Conservation (phyloP, 2,329 filamentous ascomycete species). For the Moelleriella libera region DNA sequence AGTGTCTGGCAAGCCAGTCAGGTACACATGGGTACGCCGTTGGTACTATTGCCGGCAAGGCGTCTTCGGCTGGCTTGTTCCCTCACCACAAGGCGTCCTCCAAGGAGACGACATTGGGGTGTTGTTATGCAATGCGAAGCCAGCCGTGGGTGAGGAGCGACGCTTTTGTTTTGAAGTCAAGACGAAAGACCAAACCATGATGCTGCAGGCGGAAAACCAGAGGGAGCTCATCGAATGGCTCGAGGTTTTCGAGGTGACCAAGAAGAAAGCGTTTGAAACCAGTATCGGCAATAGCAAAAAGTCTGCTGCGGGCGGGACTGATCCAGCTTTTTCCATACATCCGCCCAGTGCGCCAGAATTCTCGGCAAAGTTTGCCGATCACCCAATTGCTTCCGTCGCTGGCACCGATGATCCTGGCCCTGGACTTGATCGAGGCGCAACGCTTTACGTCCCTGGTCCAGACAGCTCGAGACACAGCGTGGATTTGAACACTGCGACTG, state of each 20-base stretch:
- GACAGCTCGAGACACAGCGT: constrained; percentile 55
- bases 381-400: constrained; percentile 32
- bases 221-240: constrained; percentile 89
- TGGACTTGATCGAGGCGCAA: constrained; percentile 44
- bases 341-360: constrained; percentile 83
- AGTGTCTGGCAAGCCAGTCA: constrained; percentile 72
- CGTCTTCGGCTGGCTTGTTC: constrained; percentile 88
- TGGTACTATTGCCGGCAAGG: constrained; percentile 97
- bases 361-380: constrained; percentile 63
- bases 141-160: constrained; percentile 81
- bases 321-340: constrained; percentile 83
- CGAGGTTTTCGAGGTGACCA: constrained; percentile 82
- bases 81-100: constrained; percentile 73
- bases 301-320: constrained; percentile 33
- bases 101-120: constrained; percentile 96
- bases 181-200: constrained; percentile 81
- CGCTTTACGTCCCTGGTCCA: constrained; percentile 46
- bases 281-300: constrained; percentile 39
- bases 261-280: constrained; percentile 77
- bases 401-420: constrained; percentile 33
- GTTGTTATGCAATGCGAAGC: constrained; percentile 81
- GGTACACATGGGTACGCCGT: constrained; percentile 76
- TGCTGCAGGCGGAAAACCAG: constrained; percentile 89
- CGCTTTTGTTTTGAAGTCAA: constrained; percentile 98
- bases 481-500: constrained; percentile 40